A percentile compares a stretch with the other conserved stretches of the same genome.
These are phyloP conservation scores for Rhynchospora breviuscula DNA, from an alignment of 176 grass and related monocot genomes.

Conservation along the genomic window DNA sequence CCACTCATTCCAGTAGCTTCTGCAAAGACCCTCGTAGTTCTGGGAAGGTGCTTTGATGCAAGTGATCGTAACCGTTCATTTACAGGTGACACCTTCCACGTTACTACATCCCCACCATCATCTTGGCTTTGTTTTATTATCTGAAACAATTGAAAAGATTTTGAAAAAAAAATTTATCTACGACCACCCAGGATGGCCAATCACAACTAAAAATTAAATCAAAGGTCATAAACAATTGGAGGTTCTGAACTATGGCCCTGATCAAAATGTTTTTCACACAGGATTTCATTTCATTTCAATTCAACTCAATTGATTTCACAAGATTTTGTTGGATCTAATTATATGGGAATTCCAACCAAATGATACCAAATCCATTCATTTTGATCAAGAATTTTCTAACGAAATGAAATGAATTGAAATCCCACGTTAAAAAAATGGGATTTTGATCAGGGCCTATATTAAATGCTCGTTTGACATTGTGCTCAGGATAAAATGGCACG, in stretches of 20 bases:
- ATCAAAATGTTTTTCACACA: too few species aligned
- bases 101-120: constrained; percentile 63
- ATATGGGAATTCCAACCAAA: too few species aligned
- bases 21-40: constrained; percentile 24
- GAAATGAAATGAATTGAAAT: too few species aligned
- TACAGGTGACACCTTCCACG: constrained; percentile 93
- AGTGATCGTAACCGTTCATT: constrained; percentile 52
- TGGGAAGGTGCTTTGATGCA: constrained; percentile 44
- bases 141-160: constrained; percentile 33
- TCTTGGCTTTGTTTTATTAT: constrained; percentile 95
- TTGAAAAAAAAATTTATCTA: background rate
- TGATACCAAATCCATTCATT: too few species aligned
- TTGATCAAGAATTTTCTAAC: too few species aligned
- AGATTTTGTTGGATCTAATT: too few species aligned
- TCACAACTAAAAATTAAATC: too few species aligned
- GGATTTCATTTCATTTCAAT: too few species aligned
- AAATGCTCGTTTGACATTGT: background rate
- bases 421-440: too few species aligned
- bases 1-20: constrained; percentile 17
- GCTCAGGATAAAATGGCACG: background rate
- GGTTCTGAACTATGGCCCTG: background rate
- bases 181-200: background rate
- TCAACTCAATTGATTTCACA: too few species aligned
- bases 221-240: background rate
- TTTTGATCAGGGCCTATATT: too few species aligned